Conservation (phyloP, 164 flowering plant genomes). For the Chimonanthus praecox region DNA sequence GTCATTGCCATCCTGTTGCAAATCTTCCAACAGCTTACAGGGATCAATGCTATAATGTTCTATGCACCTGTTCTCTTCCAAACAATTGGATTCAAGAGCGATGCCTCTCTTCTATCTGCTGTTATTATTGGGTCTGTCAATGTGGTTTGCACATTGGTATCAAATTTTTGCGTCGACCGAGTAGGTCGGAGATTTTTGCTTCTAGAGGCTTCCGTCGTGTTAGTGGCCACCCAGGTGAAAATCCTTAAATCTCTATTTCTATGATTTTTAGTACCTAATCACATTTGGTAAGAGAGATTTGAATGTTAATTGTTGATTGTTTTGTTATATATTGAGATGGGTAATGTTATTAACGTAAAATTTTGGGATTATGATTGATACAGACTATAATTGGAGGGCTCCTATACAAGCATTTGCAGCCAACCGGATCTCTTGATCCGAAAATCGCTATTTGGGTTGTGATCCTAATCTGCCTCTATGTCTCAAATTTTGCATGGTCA, state of each 20-base stretch:
- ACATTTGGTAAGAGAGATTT: no score
- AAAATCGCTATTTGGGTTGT: constrained; percentile 31
- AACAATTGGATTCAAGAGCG: constrained; percentile 21
- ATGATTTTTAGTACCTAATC: no score
- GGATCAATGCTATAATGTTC: constrained; percentile 35
- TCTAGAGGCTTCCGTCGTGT: constrained; percentile 22
- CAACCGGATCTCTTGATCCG: constrained; percentile 17
- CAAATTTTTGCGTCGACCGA: constrained; percentile 18
- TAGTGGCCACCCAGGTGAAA: constrained; percentile 23
- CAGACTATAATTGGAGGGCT: constrained; percentile 32
- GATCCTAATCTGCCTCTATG: constrained; percentile 38
- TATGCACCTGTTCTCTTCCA: constrained; percentile 33
- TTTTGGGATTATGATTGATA: background rate
- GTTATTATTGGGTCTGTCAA: constrained; percentile 26
- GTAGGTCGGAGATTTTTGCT: constrained; percentile 22
- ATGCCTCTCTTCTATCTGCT: constrained; percentile 20
- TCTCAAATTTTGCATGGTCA: constrained; percentile 55
- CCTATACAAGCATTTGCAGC: constrained; percentile 19
- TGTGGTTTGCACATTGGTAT: constrained; percentile 22
- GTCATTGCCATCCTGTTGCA: constrained; percentile 21
- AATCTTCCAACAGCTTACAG: constrained; percentile 29
- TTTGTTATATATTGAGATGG: no score
- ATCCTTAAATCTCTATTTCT: background rate
- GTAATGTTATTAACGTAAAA: no score
- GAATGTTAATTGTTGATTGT: background rate